Evolutionary conservation across 352 stramenopile genomes (phyloP), one percentile per base, ranked within the genome.

Genomic region (Phytophthora boehmeriae): DNA sequence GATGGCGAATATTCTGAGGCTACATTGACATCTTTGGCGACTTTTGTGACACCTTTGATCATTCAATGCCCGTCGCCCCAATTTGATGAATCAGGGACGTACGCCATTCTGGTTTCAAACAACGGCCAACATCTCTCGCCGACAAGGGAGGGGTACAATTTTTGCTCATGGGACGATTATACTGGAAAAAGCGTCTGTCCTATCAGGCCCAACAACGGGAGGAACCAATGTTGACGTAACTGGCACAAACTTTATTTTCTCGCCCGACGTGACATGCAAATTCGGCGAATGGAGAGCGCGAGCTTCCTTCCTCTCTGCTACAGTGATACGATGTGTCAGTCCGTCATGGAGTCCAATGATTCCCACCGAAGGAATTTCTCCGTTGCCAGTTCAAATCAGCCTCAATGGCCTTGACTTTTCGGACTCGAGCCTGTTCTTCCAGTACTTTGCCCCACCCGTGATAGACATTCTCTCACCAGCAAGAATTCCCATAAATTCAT

Each of bases 121-220:
- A 81, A 78, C 39, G 66, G 28, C 11, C 53, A 76, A 43, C 54
- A 81, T 28, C 65, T 63, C 46, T 76, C 68, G 0, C 13, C 16
- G 1, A 1, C 4, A 23, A 30, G 27, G 2, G 22, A 49, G 16
- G 16, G 49, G 36, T 47, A 4, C 8, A 34, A 1, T 41, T 72
- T 43, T 47, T n/a, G 22, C 68, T 13, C 62, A 76, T 30, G 47
- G 49, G 0, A 41, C 76, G 2, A 25, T 72, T 23, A 8, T 56
- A 8, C 38, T 76, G 22, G 27, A 50, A 2, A 41, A 11, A 23
- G 30, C 54, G 9, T 78, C 68, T 2, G 34, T 74, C 1, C 9
- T 38, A 8, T 46, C 63, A 5, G 76, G 74, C 4, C 61, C 66
- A 45, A 47, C 61, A 19, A 75, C 57, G 0, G 74, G 76, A 42